These are phyloP conservation scores for Akanthomyces uredinophilus DNA, from an alignment of 2,329 filamentous ascomycete species.

Conservation along the genomic window DNA sequence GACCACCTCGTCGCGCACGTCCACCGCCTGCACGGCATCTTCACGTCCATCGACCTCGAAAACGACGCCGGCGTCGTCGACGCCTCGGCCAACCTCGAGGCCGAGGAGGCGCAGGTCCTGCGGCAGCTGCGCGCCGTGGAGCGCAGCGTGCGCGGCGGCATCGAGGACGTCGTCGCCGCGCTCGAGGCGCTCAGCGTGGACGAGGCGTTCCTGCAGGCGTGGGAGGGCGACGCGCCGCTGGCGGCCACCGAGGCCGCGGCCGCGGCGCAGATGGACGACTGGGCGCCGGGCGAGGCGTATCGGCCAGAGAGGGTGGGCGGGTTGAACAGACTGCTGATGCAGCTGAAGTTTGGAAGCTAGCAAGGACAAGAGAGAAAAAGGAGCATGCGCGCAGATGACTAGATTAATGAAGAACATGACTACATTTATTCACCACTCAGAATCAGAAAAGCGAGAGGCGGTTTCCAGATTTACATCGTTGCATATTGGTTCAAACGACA, in stretches of 20 bases:
- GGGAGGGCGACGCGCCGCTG: conserved; percentile 32
- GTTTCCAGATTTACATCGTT: neutral
- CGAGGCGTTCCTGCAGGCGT: conserved; percentile 38
- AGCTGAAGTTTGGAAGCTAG: conserved; percentile 63
- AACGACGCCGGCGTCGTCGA: conserved; percentile 77
- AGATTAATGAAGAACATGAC: neutral
- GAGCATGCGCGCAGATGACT: neutral
- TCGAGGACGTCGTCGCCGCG: conserved; percentile 60
- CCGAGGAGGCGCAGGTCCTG: conserved; percentile 66
- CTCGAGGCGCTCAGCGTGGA: conserved; percentile 43
- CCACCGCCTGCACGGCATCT: conserved; percentile 68
- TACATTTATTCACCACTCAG: neutral
- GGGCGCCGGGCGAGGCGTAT: conserved; percentile 42
- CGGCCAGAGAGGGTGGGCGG: conserved; percentile 69
- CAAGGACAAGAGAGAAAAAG: conserved; percentile 13
- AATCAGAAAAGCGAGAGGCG: neutral
- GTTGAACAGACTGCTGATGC: conserved; percentile 84
- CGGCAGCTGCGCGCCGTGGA: conserved; percentile 60
- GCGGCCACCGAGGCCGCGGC: conserved; percentile 15
- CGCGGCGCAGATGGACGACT: conserved; percentile 37
- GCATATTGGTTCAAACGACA: neutral
- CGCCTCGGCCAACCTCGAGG: conserved; percentile 62
- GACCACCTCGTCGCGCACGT: conserved; percentile 78
- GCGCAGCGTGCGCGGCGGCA: conserved; percentile 58
- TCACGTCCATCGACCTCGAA: conserved; percentile 74